Base-by-base conservation (phyloP, 306 rosid genomes). In the Gastrolobium bilobum region DNA sequence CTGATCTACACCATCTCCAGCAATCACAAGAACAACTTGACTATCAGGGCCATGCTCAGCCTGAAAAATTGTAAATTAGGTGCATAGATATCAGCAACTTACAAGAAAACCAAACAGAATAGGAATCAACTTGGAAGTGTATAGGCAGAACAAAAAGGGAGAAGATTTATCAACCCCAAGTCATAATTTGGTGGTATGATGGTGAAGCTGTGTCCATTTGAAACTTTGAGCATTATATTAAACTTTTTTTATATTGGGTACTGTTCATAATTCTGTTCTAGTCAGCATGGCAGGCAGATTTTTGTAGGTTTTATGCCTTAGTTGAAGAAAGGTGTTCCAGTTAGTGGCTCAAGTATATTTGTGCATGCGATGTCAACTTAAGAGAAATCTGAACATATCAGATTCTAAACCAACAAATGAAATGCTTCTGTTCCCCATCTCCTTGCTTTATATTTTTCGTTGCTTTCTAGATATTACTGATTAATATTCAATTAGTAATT, bases 31-130 rank as follows among this genome's bases (percentile, higher is more conserved):
- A 88, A 95, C 99, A 71, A 95, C 99, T 82, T 95, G 99, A 89
- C 98, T 95, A 75, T 95, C 99, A 62, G 99, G 98, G 64, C 99
- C 99, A 70, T 95, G 99, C 84, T 95, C 99, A 26, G 99, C 99
- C 99, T 95, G 96, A 81, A 83, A 85, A 85, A 79, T 64, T 14
- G 56, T 6, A 68, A 79, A 73, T 63, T 75, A 57, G 79, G 63
- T 68, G 69, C 7, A 48, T 65, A 39, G 15, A 65, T 54, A 72
- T 87, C 60, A 43, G 73, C 34, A 31, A 38, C 43, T 53, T 63
- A 64, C 74, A 79, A 46, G 84, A 52, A 73, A 34, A 33, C 8
- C 30, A 13, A 44, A 42, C 65, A 58, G 30, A 6, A 6, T 14
- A 48, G 37, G 29, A 39, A 59, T 58, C 77, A 59, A 58, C n/a